These are phyloP conservation scores for Fusarium acutatum DNA, from an alignment of 2,329 filamentous ascomycete species.

Conservation along the genomic window DNA sequence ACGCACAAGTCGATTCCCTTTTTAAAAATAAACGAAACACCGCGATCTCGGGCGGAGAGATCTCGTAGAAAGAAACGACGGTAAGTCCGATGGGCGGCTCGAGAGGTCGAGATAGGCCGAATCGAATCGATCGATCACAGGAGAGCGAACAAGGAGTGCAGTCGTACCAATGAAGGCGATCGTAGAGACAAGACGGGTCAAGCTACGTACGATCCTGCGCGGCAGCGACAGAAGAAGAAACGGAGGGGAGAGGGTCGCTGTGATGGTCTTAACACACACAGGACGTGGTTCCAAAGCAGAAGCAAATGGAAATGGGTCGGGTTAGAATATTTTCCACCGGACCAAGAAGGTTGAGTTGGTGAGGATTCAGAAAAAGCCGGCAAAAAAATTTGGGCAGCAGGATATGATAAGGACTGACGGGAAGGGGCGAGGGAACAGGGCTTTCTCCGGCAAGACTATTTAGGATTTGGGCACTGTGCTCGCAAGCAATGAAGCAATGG, in stretches of 20 bases:
- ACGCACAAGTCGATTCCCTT: constrained; percentile 19
- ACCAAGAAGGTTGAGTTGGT: constrained; percentile 49
- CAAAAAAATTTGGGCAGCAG: constrained; percentile 51
- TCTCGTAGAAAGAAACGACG: constrained; percentile 37
- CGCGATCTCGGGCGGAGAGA: constrained; percentile 23
- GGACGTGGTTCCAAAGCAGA: constrained; percentile 45
- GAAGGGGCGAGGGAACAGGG: constrained; percentile 43
- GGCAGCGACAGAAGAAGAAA: constrained; percentile 38
- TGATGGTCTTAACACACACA: constrained; percentile 42
- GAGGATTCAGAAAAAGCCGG: constrained; percentile 48
- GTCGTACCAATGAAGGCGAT: constrained; percentile 37
- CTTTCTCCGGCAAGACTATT: constrained; percentile 25
- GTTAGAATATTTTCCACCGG: constrained; percentile 48
- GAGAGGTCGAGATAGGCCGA: constrained; percentile 37
- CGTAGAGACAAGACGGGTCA: constrained; percentile 44
- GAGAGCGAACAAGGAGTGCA: constrained; percentile 42
- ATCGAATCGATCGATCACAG: constrained; percentile 38
- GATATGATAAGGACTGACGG: constrained; percentile 44
- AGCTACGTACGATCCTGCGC: constrained; percentile 48
- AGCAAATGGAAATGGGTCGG: constrained; percentile 45
- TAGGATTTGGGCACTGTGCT: constrained; percentile 27
- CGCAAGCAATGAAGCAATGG: not conserved
- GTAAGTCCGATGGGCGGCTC: constrained; percentile 36
- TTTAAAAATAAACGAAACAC: constrained; percentile 11
- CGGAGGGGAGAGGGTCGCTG: constrained; percentile 43